Evolutionary conservation across 169 alveolate genomes (phyloP).

Genomic region (Fabrea salina): DNA sequence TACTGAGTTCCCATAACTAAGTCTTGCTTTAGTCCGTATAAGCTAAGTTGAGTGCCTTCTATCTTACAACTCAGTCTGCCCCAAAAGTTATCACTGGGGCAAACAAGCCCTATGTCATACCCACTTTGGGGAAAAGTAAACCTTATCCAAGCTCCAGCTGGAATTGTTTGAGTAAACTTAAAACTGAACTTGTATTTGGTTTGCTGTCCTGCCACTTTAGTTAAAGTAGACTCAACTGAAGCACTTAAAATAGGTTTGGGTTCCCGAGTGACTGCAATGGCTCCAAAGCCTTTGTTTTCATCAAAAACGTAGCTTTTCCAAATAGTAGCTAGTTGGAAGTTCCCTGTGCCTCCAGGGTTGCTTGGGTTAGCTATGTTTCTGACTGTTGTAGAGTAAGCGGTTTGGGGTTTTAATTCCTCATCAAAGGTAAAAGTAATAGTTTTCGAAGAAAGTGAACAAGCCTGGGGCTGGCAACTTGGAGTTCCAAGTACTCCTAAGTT

Average conservation of each 20-base stretch:
- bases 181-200: slow-evolving; percentile 19
- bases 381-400: slow-evolving; percentile 6
- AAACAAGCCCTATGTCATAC: not conserved
- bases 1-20: not conserved
- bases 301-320: not conserved
- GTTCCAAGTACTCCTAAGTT: slow-evolving; percentile 24
- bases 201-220: slow-evolving; percentile 6
- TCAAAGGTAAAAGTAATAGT: not conserved
- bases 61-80: not conserved
- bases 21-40: not conserved
- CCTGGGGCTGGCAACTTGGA: slow-evolving; percentile 12
- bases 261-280: slow-evolving; percentile 1
- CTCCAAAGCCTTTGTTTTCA: slow-evolving; percentile 14
- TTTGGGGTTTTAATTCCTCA: not conserved
- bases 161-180: not conserved
- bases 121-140: slow-evolving; percentile 30
- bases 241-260: not conserved
- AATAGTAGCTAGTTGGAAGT: not conserved
- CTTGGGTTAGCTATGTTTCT: slow-evolving; percentile 7
- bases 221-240: not conserved
- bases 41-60: not conserved
- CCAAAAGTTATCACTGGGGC: not conserved
- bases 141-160: not conserved
- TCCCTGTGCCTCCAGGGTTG: slow-evolving; percentile 33
- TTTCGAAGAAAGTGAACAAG: not conserved